Evolutionary conservation across 2,329 filamentous ascomycete genomes (phyloP).

Genomic region (Talaromyces sp.): DNA sequence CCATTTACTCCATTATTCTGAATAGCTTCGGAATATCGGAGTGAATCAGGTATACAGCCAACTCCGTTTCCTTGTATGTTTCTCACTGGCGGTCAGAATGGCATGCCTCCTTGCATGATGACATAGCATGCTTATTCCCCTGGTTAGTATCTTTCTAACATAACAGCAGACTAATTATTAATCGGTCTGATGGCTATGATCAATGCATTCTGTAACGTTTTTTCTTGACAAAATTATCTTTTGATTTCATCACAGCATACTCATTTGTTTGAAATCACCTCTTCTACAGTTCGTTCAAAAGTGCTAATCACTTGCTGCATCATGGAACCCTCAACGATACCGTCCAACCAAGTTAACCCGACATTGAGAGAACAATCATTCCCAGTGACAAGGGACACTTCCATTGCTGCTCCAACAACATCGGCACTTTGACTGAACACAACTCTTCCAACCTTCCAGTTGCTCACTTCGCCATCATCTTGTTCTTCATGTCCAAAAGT

Average conservation of each 20-base stretch:
- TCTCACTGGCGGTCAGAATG: neutral
- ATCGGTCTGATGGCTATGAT: too few species aligned
- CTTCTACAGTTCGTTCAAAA: neutral
- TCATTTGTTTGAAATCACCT: neutral
- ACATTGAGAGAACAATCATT: slow-evolving; percentile 2
- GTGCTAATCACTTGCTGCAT: neutral
- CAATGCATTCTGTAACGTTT: too few species aligned
- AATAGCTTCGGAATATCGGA: neutral
- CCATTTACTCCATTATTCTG: neutral
- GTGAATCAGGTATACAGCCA: too few species aligned
- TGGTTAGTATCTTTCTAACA: neutral
- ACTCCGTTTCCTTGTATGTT: neutral
- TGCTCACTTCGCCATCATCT: neutral
- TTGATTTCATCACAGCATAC: neutral
- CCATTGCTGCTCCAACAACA: slow-evolving; percentile 9
- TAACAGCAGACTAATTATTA: too few species aligned
- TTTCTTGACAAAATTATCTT: too few species aligned
- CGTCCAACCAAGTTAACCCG: slow-evolving; percentile 8
- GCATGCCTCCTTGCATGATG: neutral
- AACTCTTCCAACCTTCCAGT: slow-evolving; percentile 3
- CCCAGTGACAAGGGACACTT: slow-evolving; percentile 14
- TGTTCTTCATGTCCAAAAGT: neutral
- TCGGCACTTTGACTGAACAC: slow-evolving; percentile 14
- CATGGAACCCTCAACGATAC: neutral
- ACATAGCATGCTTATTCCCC: neutral